Conservation (phyloP, 2,329 filamentous ascomycete species). For the Neofusicoccum kwambonambiense region DNA sequence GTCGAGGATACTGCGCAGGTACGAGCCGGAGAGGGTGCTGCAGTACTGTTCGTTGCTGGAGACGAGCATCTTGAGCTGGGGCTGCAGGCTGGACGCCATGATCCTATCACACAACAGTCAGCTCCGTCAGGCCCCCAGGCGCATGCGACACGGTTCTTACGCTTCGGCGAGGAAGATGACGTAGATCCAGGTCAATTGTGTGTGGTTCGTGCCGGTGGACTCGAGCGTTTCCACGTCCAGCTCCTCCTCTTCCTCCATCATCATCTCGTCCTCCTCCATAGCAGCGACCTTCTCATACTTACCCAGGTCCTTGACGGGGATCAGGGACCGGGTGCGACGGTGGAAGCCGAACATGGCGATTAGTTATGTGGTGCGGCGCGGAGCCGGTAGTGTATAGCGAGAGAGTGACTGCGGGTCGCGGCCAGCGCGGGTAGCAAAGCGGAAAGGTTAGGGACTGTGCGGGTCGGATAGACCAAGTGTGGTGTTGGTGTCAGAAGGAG, state of each 20-base stretch:
- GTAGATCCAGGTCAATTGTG: constrained; percentile 42
- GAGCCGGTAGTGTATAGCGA: background rate
- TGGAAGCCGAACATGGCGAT: constrained; percentile 44
- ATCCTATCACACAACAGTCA: constrained; percentile 30
- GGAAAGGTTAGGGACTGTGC: constrained; percentile 1
- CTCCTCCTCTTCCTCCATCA: constrained; percentile 32
- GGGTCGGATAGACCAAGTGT: constrained; percentile 13
- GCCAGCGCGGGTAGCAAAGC: constrained; percentile 9
- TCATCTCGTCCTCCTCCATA: constrained; percentile 29
- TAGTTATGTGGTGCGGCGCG: background rate
- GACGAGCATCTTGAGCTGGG: constrained; percentile 47
- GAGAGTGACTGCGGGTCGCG: constrained; percentile 11
- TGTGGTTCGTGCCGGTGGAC: constrained; percentile 21
- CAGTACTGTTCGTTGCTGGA: constrained; percentile 43
- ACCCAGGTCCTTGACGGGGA: constrained; percentile 43
- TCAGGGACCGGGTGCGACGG: constrained; percentile 41
- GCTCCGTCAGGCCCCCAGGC: background rate
- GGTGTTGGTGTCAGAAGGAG: constrained; percentile 13
- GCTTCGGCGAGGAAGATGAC: constrained; percentile 50
- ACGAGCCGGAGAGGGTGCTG: constrained; percentile 45
- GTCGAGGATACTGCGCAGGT: constrained; percentile 48
- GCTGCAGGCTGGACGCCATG: constrained; percentile 49
- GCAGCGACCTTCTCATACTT: constrained; percentile 41
- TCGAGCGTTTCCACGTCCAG: constrained; percentile 22
- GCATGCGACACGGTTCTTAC: constrained; percentile 25